Base-by-base conservation (phyloP, 139 green algal species). In the Deuterostichococcus epilithicus region DNA sequence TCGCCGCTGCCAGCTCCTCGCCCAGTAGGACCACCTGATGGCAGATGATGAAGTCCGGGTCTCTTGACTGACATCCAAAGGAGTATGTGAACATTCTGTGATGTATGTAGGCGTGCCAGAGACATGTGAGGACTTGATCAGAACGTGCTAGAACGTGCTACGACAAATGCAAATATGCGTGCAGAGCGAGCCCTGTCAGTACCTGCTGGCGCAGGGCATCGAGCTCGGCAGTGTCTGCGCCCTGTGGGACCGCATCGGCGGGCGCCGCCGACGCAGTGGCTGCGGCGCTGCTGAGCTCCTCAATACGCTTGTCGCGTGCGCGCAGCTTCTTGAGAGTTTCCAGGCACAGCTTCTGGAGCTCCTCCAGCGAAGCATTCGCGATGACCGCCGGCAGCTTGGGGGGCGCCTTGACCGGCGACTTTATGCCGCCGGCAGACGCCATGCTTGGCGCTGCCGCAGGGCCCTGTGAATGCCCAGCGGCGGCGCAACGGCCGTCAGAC, bases 221-320 rank as follows among this genome's bases (percentile, higher is more conserved):
- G 28, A 39, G 67, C 25, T 76, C 30, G 25, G 45, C 58, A 25
- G 58, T n/a, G 44, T 42, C 33, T 59, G 5, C 37, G n/a, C n/a
- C n/a, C n/a, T n/a, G n/a, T n/a, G n/a, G n/a, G n/a, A n/a, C n/a
- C n/a, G n/a, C n/a, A n/a, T n/a, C n/a, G n/a, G n/a, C n/a, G n/a
- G n/a, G n/a, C 15, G 30, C 68, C 22, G n/a, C 59, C 60, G 70
- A 47, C 70, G 39, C 76, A 67, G 58, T 18, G 5, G 37, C 63
- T 42, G 38, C 39, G 68, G 33, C 33, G 4, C 32, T 58, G 28
- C 37, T 52, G 0, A 86, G 74, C 30, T 86, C 83, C 20, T 71
- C 76, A 28, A 87, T 87, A 13, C 65, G 63, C 45, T 85, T 86
- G 52, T 87, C 83, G 1, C 76, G 76, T 0, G 72, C 73, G 72